Evolutionary conservation across 257 asterid genomes (phyloP), one percentile per base, ranked within the genome.

Genomic region (Solanum virginianum): DNA sequence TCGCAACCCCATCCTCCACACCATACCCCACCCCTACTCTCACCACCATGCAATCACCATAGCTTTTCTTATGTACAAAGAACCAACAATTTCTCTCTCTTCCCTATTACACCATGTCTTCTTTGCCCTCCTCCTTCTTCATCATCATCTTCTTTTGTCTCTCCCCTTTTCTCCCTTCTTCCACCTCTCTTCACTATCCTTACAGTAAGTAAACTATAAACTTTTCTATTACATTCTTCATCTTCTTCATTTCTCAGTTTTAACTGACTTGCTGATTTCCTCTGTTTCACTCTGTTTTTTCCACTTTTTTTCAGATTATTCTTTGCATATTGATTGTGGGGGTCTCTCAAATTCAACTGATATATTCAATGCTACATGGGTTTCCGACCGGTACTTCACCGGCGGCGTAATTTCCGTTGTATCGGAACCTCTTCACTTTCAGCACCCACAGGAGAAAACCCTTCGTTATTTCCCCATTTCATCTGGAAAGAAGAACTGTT

Each of bases 401-500:
- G 95, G 92, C 84, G 99, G 98, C 55, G 81, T 91, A 84, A 81
- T 92, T 71, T 88, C 95, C 32, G 90, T 93, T 32, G 98, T 95
- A 45, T 97, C 98, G 80, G 99, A 97, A 89, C 99, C 99, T 0
- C 97, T 96, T 59, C 94, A 13, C 68, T 96, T 92, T 89, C 82
- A 29, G 39, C 98, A 93, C 93, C 88, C 84, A 60, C 98, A 97
- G 55, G 98, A 97, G 85, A 97, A 95, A 83, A 95, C 96, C 0
- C 95, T 97, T 88, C 96, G 99, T 68, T 88, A 88, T 91, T 97
- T 97, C 84, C 98, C 98, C 22, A 77, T 93, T 81, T 88, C 99
- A 36, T 86, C 94, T 45, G 98, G 98, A 6, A 95, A 97, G 88
- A 94, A 94, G 90, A 97, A 95, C 57, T 97, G 99, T 91, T 97